These are phyloP conservation scores for Backusella mclennaniae DNA, from an alignment of 192 early-diverging fungal species.

Conservation along the genomic window DNA sequence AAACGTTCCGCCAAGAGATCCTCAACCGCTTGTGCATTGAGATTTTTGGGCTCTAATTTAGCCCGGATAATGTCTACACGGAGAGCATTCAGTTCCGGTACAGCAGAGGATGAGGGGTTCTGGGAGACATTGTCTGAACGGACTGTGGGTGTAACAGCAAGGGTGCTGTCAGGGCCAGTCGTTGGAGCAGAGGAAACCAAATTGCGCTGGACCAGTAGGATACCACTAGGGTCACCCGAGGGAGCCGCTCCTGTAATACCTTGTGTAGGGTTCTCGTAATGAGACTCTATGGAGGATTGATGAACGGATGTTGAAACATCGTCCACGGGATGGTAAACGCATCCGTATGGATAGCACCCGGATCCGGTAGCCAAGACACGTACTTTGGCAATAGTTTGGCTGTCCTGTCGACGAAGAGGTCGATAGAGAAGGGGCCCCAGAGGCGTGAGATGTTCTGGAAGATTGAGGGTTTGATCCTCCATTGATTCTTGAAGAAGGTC, in stretches of 20 bases:
- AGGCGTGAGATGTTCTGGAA: conserved; percentile 6
- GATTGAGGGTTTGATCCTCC: background rate
- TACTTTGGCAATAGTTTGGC: conserved; percentile 13
- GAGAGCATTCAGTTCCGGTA: background rate
- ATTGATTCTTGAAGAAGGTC: conserved; percentile 18
- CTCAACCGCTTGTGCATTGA: background rate
- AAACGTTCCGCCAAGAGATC: background rate
- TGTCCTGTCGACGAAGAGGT: conserved; percentile 21
- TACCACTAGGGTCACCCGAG: background rate
- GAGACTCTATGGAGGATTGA: conserved; percentile 17
- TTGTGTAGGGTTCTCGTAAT: background rate
- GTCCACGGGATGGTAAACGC: conserved; percentile 5
- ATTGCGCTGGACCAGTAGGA: background rate
- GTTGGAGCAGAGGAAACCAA: background rate
- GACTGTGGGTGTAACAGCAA: background rate
- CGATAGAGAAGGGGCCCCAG: background rate
- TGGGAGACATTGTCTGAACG: background rate
- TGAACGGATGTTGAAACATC: background rate
- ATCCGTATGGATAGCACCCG: background rate
- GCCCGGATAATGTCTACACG: background rate
- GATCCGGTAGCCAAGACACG: conserved; percentile 21
- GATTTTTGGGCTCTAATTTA: background rate
- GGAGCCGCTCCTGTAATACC: background rate
- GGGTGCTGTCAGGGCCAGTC: no score
- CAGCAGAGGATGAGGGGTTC: background rate